Evolutionary conservation across 2,329 filamentous ascomycete species (phyloP).

Genomic region (Cadophora sp.): DNA sequence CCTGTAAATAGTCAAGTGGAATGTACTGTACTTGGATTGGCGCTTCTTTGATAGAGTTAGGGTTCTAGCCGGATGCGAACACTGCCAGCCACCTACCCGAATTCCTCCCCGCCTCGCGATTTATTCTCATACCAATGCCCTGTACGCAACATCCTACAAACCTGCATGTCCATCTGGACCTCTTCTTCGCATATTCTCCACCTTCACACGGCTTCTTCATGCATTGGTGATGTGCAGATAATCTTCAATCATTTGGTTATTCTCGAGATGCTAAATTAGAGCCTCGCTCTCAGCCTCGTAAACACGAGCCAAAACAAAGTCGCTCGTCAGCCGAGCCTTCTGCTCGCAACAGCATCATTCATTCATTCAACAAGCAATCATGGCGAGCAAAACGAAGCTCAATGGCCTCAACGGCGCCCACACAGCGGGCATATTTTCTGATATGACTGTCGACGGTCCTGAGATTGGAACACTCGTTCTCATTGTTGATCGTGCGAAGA

Average conservation of each 20-base stretch:
- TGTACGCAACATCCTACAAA: not conserved
- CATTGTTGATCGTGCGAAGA: constrained; percentile 94
- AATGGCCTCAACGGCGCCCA: constrained; percentile 71
- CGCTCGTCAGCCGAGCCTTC: constrained; percentile 15
- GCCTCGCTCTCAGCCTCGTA: constrained; percentile 30
- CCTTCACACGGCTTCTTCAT: constrained; percentile 13
- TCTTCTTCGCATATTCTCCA: constrained; percentile 12
- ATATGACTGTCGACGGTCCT: constrained; percentile 92
- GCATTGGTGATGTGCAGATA: constrained; percentile 18
- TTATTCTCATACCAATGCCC: not conserved
- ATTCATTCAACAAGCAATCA: constrained; percentile 38
- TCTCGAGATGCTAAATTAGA: constrained; percentile 37
- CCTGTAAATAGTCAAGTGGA: not conserved
- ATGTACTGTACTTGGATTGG: not conserved
- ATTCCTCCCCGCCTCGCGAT: constrained; percentile 3
- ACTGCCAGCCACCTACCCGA: constrained; percentile 7
- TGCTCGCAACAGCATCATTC: constrained; percentile 21
- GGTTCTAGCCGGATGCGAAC: not conserved
- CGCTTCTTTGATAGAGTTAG: constrained; percentile 4
- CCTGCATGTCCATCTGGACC: constrained; percentile 6
- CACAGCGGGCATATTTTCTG: constrained; percentile 91
- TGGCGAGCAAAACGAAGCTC: constrained; percentile 60
- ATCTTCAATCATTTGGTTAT: constrained; percentile 18
- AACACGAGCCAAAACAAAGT: constrained; percentile 24
- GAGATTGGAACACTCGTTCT: constrained; percentile 92